phyloP scores from a whole-genome alignment of 2,329 filamentous ascomycete genomes.

The Diplodia seriata region DNA sequence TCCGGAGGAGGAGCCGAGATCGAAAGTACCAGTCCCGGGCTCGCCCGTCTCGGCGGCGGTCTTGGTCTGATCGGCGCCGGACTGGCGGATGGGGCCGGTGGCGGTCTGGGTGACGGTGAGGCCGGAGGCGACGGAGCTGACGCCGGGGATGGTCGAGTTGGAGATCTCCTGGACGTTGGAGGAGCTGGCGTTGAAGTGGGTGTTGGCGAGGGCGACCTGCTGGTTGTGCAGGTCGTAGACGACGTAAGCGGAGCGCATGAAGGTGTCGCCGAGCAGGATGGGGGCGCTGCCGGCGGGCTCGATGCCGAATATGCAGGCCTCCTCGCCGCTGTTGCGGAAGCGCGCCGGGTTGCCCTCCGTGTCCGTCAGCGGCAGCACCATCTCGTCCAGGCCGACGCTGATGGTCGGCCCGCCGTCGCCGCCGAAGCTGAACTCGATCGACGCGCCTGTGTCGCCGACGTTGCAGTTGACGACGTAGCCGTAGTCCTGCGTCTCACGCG shows the following conservation, averaged over 20 bases:
- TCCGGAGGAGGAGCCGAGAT: conserved; percentile 14
- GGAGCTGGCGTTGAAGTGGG: conserved; percentile 56
- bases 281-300: conserved; percentile 20
- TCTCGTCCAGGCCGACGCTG: conserved; percentile 25
- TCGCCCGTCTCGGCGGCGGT: neutral
- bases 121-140: conserved; percentile 8
- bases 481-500: neutral
- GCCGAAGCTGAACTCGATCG: conserved; percentile 29
- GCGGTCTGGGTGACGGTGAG: conserved; percentile 29
- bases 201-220: conserved; percentile 29
- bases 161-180: conserved; percentile 64
- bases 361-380: conserved; percentile 24
- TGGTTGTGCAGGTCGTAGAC: conserved; percentile 60
- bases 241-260: conserved; percentile 75
- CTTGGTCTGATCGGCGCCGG: neutral
- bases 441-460: conserved; percentile 13
- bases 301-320: conserved; percentile 28
- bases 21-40: conserved; percentile 10
- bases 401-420: conserved; percentile 22
- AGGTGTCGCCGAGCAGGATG: conserved; percentile 69
- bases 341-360: neutral
- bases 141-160: conserved; percentile 27
- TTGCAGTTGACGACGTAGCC: conserved; percentile 27
- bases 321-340: conserved; percentile 16
- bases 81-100: conserved; percentile 24